Conservation (phyloP, 1,284 basidiomycete genomes). For the Ganoderma meredithae region DNA sequence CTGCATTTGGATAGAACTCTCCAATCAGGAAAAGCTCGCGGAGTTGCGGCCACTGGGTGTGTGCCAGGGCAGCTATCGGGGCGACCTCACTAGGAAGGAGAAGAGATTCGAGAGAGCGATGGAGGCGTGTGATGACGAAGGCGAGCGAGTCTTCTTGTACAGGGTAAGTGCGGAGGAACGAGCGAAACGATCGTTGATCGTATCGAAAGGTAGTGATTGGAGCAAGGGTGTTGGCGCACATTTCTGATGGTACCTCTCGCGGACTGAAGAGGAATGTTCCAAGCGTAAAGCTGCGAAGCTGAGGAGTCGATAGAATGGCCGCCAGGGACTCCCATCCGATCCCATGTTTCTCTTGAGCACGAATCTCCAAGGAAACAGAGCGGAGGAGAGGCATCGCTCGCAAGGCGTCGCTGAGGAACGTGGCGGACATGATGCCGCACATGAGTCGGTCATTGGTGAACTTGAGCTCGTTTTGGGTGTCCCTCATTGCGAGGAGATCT, state of each 20-base stretch:
- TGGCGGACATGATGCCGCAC: background rate
- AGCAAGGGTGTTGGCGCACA: background rate
- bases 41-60: background rate
- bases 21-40: background rate
- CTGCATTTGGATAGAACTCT: background rate
- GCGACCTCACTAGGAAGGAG: background rate
- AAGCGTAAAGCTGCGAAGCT: background rate
- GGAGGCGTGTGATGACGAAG: background rate
- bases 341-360: background rate
- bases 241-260: background rate
- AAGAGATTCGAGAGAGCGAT: background rate
- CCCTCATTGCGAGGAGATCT: background rate
- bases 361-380: background rate
- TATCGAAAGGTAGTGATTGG: background rate
- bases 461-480: background rate
- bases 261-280: background rate
- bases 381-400: background rate
- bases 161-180: background rate
- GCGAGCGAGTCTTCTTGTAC: background rate
- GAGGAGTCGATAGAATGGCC: background rate
- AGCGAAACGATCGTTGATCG: background rate
- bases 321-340: background rate
- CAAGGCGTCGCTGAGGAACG: background rate
- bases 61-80: background rate
- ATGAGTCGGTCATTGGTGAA: background rate